Evolutionary conservation across 2,329 filamentous ascomycete genomes (phyloP), one percentile per base, ranked within the genome.

Genomic region (Purpureocillium takamizusanense): DNA sequence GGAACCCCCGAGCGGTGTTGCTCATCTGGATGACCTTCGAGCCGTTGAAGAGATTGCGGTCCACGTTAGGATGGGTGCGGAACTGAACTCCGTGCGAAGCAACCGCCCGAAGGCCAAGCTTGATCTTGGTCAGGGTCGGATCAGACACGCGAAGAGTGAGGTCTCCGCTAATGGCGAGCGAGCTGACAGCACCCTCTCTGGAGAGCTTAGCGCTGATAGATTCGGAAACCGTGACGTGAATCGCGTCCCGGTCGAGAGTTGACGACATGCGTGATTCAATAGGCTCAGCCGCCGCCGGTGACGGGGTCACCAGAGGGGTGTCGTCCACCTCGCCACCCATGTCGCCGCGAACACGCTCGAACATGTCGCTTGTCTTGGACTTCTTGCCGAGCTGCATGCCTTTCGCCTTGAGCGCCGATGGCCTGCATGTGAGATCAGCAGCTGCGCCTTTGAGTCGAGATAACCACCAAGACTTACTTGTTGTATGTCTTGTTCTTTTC

Each of bases 311-410:
- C 18, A 94, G 72, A 29, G 87, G 87, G 32, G 66, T 64, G 39
- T 88, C 81, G 57, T 95, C 88, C 29, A 79, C 79, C 55, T 94
- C 87, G 29, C 82, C 75, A n/a, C 88, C 89, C 57, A 97, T 73
- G 48, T 97, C 90, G 42, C 86, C 86, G 49, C 88, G 83, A 27
- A 98, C 89, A 54, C 89, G 85, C 64, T 97, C 90, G 59, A 94
- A 97, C 74, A 97, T 95, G 61, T 94, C 90, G 23, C 85, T 94
- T 16, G 86, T 89, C 71, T 97, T 97, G 43, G 86, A 94, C 69
- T 98, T 98, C 72, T 97, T 97, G 64, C 92, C 92, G 41, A 98
- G 72, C 63, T 97, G 90, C 94, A 98, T 98, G 50, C 92, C 92
- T 71, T 98, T 98, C 53, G 87, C 88, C 66, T 94, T 87, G 42